These are phyloP conservation scores for Penicillium dipodomyicola DNA, from an alignment of 495 filamentous ascomycete genomes.

Conservation along the genomic window DNA sequence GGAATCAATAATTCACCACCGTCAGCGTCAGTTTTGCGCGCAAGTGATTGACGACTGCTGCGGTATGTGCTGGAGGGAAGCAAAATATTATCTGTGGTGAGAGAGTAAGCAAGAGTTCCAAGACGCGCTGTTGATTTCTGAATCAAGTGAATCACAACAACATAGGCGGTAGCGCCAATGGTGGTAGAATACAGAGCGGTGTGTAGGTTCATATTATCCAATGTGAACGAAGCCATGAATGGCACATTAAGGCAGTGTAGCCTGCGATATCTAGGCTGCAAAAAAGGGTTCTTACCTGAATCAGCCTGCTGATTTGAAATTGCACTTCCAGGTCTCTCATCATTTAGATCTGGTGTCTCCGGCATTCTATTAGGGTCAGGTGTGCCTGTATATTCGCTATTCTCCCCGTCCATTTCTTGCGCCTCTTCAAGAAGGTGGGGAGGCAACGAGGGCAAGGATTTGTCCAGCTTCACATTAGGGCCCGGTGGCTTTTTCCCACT, in stretches of 20 bases:
- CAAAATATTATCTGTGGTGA: slow-evolving; percentile 53
- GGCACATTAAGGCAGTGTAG: not conserved
- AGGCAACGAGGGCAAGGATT: slow-evolving; percentile 89
- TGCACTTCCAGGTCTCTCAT: slow-evolving; percentile 13
- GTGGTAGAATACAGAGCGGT: not conserved
- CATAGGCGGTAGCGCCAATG: not conserved
- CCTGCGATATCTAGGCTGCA: not conserved
- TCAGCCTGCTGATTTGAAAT: slow-evolving; percentile 14
- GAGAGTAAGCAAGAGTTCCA: not conserved
- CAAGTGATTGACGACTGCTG: slow-evolving; percentile 68
- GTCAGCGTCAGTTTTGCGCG: slow-evolving; percentile 60
- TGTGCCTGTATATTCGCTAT: slow-evolving; percentile 64
- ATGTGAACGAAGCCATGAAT: too few species aligned
- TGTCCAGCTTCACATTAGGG: slow-evolving; percentile 74
- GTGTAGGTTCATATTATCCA: not conserved
- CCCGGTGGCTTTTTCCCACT: slow-evolving; percentile 50
- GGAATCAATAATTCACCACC: slow-evolving; percentile 83
- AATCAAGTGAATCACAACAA: not conserved
- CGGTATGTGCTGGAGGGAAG: slow-evolving; percentile 76
- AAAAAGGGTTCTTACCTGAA: slow-evolving; percentile 22
- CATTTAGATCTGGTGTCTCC: slow-evolving; percentile 20
- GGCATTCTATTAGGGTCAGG: slow-evolving; percentile 49
- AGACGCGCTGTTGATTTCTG: not conserved
- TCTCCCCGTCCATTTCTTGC: slow-evolving; percentile 64
- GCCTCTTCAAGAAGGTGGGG: slow-evolving; percentile 66